Percentiles rank a stretch among this genome's conserved stretches.
phyloP scores from a whole-genome alignment of 2,329 filamentous ascomycete species.

The Akanthomyces uredinophilus region DNA sequence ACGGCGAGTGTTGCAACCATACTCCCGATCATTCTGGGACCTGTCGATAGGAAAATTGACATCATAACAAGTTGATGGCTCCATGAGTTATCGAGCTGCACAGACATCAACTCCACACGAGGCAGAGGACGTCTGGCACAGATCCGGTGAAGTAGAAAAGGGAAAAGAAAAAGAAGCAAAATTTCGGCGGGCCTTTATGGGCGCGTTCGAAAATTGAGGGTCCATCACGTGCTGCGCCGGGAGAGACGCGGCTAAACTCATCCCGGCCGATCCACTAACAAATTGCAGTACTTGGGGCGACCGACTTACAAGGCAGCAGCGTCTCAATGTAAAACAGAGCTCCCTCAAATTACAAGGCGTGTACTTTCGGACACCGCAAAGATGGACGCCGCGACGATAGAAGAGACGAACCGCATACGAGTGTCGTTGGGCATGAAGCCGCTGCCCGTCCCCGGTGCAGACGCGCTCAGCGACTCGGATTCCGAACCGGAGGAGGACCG shows the following conservation, averaged over 20 bases:
- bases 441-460: conserved; percentile 72
- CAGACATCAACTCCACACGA: conserved; percentile 66
- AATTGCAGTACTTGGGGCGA: not conserved
- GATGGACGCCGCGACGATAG: conserved; percentile 70
- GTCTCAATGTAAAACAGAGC: not conserved
- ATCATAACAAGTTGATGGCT: conserved; percentile 71
- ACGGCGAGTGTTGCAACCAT: conserved; percentile 62
- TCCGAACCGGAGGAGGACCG: conserved; percentile 57
- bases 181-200: conserved; percentile 26
- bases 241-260: conserved; percentile 16
- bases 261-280: not conserved
- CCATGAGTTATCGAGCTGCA: conserved; percentile 82
- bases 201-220: not conserved
- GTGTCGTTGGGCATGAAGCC: conserved; percentile 85
- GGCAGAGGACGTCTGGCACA: conserved; percentile 79
- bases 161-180: conserved; percentile 31
- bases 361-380: conserved; percentile 18
- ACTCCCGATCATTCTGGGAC: conserved; percentile 71
- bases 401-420: conserved; percentile 91
- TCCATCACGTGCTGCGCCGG: conserved; percentile 16
- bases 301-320: conserved; percentile 12
- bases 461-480: conserved; percentile 42
- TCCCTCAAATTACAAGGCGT: not conserved
- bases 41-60: conserved; percentile 92
- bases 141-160: conserved; percentile 56